Percentiles rank a stretch among this genome's conserved stretches.
Conservation (phyloP, 106 monocot species). For the Dendrobium huoshanense region DNA sequence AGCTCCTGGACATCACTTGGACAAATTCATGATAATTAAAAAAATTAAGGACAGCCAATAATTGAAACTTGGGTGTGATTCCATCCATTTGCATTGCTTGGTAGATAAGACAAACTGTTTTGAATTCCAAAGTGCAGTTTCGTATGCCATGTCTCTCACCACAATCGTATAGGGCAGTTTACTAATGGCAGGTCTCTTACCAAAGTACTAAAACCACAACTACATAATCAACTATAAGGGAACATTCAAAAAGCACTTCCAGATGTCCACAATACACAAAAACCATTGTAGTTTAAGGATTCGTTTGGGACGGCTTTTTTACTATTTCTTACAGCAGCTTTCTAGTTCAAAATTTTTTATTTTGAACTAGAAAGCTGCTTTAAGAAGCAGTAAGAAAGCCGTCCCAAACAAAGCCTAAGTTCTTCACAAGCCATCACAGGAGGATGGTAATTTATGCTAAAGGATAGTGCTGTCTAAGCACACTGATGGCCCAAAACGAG, state of each 20-base stretch:
- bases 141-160: background rate
- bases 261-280: background rate
- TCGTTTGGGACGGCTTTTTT: too few relatives aligned
- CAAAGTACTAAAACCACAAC: too few relatives aligned
- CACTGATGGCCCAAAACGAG: too few relatives aligned
- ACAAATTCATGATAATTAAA: background rate
- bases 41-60: background rate
- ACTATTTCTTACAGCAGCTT: too few relatives aligned
- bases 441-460: too few relatives aligned
- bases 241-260: background rate
- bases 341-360: too few relatives aligned
- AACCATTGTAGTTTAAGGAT: background rate
- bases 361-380: too few relatives aligned
- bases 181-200: background rate
- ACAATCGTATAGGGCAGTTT: background rate
- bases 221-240: too few relatives aligned
- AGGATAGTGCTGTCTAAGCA: too few relatives aligned
- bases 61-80: background rate
- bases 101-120: background rate
- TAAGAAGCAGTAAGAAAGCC: too few relatives aligned
- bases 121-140: background rate
- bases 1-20: background rate
- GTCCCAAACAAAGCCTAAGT: too few relatives aligned
- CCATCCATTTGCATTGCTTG: background rate
- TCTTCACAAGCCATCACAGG: too few relatives aligned